Percentiles rank a stretch among this genome's conserved stretches.
These are phyloP conservation scores for Monilinia vaccinii-corymbosi DNA, from an alignment of 2,329 filamentous ascomycete species.

Conservation along the genomic window DNA sequence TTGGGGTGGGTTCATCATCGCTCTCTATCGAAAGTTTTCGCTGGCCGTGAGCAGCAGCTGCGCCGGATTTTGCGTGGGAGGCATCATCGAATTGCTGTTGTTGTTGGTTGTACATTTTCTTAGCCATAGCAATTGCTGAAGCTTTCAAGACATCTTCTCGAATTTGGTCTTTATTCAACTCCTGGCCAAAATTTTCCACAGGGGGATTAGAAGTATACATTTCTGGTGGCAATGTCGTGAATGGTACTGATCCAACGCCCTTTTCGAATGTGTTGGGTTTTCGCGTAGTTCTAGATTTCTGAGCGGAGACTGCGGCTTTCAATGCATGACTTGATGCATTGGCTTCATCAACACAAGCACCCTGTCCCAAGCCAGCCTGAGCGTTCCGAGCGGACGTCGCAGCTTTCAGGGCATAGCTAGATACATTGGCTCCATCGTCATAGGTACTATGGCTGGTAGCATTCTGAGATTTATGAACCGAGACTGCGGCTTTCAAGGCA, in stretches of 20 bases:
- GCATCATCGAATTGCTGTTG: slow-evolving; percentile 40
- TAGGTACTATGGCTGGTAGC: slow-evolving; percentile 35
- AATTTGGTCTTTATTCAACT: slow-evolving; percentile 60
- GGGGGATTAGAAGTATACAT: slow-evolving; percentile 74
- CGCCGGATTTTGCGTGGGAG: slow-evolving; percentile 24
- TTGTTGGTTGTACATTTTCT: slow-evolving; percentile 70
- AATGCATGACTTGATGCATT: slow-evolving; percentile 58
- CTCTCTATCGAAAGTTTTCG: slow-evolving; percentile 27
- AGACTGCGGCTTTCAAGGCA: slow-evolving; percentile 64
- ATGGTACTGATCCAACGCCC: slow-evolving; percentile 49
- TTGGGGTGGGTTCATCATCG: slow-evolving; percentile 38
- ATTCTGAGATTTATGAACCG: slow-evolving; percentile 35
- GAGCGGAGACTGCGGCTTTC: slow-evolving; percentile 60
- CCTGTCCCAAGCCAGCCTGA: slow-evolving; percentile 27
- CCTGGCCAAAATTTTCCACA: slow-evolving; percentile 41
- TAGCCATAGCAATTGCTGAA: slow-evolving; percentile 82
- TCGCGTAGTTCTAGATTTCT: slow-evolving; percentile 12
- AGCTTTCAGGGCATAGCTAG: slow-evolving; percentile 61
- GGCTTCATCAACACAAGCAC: slow-evolving; percentile 44
- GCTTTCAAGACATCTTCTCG: slow-evolving; percentile 66
- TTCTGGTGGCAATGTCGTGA: slow-evolving; percentile 57
- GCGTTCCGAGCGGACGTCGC: slow-evolving; percentile 48
- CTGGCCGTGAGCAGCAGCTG: slow-evolving; percentile 28
- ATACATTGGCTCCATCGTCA: slow-evolving; percentile 50
- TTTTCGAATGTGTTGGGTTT: slow-evolving; percentile 34